phyloP scores from a whole-genome alignment of 495 filamentous ascomycete species.

The Podospora comata region DNA sequence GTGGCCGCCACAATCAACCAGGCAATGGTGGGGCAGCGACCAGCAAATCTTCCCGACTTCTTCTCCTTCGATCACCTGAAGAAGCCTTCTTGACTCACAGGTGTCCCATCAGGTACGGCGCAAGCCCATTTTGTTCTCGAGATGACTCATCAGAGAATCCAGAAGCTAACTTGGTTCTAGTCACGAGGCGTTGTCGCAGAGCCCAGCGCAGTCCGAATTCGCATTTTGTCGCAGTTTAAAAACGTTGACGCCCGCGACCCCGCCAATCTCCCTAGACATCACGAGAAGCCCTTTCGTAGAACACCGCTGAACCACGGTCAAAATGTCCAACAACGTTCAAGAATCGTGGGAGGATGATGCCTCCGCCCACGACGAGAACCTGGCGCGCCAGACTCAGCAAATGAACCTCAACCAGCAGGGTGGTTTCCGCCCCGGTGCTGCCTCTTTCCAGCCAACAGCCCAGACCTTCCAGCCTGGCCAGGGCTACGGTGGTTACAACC shows the following conservation, averaged over 20 bases:
- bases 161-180: neutral
- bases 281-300: neutral
- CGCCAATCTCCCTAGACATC: neutral
- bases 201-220: neutral
- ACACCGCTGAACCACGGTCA: constrained; percentile 26
- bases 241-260: constrained; percentile 2
- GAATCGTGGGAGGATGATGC: constrained; percentile 97
- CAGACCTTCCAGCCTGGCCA: constrained; percentile 76
- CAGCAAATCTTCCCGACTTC: constrained; percentile 18
- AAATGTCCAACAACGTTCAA: constrained; percentile 69
- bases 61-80: neutral
- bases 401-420: constrained; percentile 63
- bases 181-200: neutral
- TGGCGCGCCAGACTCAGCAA: constrained; percentile 76
- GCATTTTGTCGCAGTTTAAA: constrained; percentile 2
- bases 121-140: neutral
- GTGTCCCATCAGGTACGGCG: constrained; percentile 3
- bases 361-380: constrained; percentile 78
- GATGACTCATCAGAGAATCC: neutral
- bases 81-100: constrained; percentile 12
- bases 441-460: constrained; percentile 77
- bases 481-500: constrained; percentile 45
- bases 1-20: neutral
- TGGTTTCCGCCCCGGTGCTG: constrained; percentile 70
- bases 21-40: constrained; percentile 30